Base-by-base conservation (phyloP, 345 rosid genomes). In the Barbarea vulgaris region DNA sequence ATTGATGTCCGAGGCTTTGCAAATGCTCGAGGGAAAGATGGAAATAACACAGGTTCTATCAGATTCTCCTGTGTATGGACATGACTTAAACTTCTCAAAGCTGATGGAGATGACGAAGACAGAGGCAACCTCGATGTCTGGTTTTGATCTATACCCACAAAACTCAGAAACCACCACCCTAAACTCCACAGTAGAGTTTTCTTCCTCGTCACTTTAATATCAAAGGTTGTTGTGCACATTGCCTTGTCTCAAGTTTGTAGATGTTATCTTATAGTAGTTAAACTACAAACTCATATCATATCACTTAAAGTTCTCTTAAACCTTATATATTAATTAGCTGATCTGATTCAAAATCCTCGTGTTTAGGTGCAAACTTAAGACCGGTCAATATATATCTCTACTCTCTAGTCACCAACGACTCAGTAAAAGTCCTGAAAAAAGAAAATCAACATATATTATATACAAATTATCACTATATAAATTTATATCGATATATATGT, bases 11-110 rank as follows among this genome's bases (percentile, higher is more conserved):
- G 81, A 71, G 15, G 84, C 55, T 3, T 70, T 81, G 34, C 28
- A 46, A 8, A 85, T 81, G 83, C 78, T 83, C 6, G 81, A 80
- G 67, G 85, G 85, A 37, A 31, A 64, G 34, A 57, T 14, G 0
- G n/a, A 21, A 19, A 65, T 84, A 28, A 70, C 66, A 2, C 67
- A 81, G 10, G 13, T 64, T 7, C 22, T 64, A 11, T 74, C 75
- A 3, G 80, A 80, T 37, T 51, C 9, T 44, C 3, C 18, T 14
- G 18, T 44, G 48, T 44, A 44, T 44, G 48, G 48, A 44, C 48
- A 44, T 2, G 48, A 44, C 48, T 15, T 44, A 6, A 44, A n/a
- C 19, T 44, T 44, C 18, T 44, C 48, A 44, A 44, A 44, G 18
- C 48, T 15, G 48, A 44, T 44, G 48, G 48, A 15, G 48, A 44